Conservation (phyloP, 805 yeast species). For the Kockiozyma suomiensis region DNA sequence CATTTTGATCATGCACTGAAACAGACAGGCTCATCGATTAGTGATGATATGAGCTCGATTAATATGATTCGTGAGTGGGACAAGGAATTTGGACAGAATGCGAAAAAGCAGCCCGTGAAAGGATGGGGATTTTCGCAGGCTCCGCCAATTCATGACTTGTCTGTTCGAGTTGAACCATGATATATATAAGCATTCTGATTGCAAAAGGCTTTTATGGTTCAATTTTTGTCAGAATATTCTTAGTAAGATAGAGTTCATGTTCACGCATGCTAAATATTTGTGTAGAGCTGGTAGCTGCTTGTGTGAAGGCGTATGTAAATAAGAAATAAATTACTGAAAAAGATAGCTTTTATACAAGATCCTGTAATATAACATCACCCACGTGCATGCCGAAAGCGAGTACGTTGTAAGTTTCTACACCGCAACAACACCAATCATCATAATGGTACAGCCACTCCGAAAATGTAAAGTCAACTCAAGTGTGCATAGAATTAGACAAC, state of each 20-base stretch:
- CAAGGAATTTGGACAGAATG: constrained; percentile 26
- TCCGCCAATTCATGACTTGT: background rate
- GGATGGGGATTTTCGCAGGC: constrained; percentile 18
- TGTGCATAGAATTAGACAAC: no score
- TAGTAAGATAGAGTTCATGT: no score
- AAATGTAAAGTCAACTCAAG: no score
- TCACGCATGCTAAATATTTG: no score
- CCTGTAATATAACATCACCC: no score
- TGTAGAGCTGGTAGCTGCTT: background rate
- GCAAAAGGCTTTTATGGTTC: background rate
- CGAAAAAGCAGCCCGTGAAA: constrained; percentile 8
- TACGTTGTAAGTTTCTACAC: no score
- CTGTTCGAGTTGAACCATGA: constrained; percentile 5
- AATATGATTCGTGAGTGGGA: constrained; percentile 31
- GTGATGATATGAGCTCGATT: constrained; percentile 30
- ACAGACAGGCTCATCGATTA: constrained; percentile 26
- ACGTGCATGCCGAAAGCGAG: no score
- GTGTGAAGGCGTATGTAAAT: background rate
- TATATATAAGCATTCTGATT: background rate
- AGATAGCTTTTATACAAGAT: no score
- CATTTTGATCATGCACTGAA: constrained; percentile 29
- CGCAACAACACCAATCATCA: background rate
- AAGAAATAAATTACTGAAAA: no score
- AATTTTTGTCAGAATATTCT: no score
- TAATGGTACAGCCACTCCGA: no score